Evolutionary conservation across 2,329 filamentous ascomycete genomes (phyloP), one percentile per base, ranked within the genome.

Genomic region (Exophiala alcalophila): DNA sequence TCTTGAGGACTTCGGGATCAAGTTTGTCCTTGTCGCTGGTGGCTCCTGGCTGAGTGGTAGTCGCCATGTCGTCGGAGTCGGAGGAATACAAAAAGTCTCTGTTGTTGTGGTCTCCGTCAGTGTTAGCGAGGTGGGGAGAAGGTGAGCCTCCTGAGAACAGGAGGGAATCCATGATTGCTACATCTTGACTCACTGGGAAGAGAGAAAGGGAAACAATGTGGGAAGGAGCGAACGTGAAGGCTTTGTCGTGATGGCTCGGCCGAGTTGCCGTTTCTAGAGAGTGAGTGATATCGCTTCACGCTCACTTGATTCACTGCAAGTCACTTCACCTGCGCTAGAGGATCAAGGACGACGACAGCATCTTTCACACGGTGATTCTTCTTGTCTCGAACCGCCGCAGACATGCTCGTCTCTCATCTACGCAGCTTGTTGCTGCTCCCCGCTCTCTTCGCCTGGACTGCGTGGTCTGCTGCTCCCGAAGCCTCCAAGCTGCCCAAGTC

Each of bases 1-100:
- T 40, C 27, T 51, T 41, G 27, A 50, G 49, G 16, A 57, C 48
- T 34, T 54, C 44, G 16, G 52, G 50, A 38, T 53, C 30, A 16
- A 57, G 44, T 36, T 49, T 54, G 40, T 52, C 52, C 26, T 54
- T 54, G 33, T 50, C 46, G 25, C 36, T 49, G 27, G 27, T 34
- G 29, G 40, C 19, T 21, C 42, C 29, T 16, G 41, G 29, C 26
- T 28, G 25, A 30, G 20, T 25, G 19, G 21, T 42, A 18, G 27
- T 42, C 18, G 41, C 27, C 45, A 49, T 49, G 31, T 46, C 44
- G 45, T 52, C 49, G n/a, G 35, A 44, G 14, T 52, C 44, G 28
- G 41, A 30, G 31, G 40, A 27, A n/a, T n/a, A n/a, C n/a, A n/a
- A n/a, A n/a, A n/a, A n/a, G n/a, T n/a, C n/a, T n/a, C n/a, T n/a